These are phyloP conservation scores for Aspergillus pseudoterreus DNA, from an alignment of 2,329 filamentous ascomycete species.

Conservation along the genomic window DNA sequence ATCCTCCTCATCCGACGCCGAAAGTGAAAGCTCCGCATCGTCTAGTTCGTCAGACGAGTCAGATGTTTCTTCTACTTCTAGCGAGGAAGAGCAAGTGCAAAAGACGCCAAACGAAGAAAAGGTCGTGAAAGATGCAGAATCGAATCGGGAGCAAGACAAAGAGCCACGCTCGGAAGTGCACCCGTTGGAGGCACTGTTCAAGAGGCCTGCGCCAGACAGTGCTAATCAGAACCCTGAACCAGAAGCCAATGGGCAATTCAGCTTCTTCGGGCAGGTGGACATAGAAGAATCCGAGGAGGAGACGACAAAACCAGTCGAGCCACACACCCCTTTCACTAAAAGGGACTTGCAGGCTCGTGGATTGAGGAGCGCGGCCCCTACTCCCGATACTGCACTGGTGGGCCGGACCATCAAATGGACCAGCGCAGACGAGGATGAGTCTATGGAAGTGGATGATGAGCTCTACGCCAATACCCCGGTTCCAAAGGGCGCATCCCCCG, in stretches of 20 bases:
- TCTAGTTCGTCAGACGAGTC: slow-evolving; percentile 23
- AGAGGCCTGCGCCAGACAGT: slow-evolving; percentile 54
- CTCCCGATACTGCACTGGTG: slow-evolving; percentile 84
- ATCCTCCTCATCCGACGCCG: slow-evolving; percentile 21
- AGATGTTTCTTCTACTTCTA: slow-evolving; percentile 20
- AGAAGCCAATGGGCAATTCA: slow-evolving; percentile 62
- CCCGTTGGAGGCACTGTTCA: slow-evolving; percentile 89
- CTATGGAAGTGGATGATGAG: slow-evolving; percentile 23
- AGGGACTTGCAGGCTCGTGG: slow-evolving; percentile 66
- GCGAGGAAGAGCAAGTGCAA: slow-evolving; percentile 18
- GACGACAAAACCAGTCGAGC: slow-evolving; percentile 43
- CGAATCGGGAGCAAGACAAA: slow-evolving; percentile 4
- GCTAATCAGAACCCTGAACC: slow-evolving; percentile 33
- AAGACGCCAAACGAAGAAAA: not conserved
- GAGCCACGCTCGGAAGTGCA: slow-evolving; percentile 54
- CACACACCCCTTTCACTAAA: slow-evolving; percentile 79
- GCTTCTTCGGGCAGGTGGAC: slow-evolving; percentile 67
- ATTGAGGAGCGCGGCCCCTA: slow-evolving; percentile 85
- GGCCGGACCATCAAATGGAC: slow-evolving; percentile 37
- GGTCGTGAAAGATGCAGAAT: not conserved
- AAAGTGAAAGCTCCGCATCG: slow-evolving; percentile 21
- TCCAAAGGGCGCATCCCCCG: slow-evolving; percentile 14
- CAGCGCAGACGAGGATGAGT: slow-evolving; percentile 12
- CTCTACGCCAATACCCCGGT: slow-evolving; percentile 22
- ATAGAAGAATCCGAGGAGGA: slow-evolving; percentile 47